Evolutionary conservation across 1,139 yeast species (phyloP), one percentile per base, ranked within the genome.

Genomic region (Geotrichum carabidarum): DNA sequence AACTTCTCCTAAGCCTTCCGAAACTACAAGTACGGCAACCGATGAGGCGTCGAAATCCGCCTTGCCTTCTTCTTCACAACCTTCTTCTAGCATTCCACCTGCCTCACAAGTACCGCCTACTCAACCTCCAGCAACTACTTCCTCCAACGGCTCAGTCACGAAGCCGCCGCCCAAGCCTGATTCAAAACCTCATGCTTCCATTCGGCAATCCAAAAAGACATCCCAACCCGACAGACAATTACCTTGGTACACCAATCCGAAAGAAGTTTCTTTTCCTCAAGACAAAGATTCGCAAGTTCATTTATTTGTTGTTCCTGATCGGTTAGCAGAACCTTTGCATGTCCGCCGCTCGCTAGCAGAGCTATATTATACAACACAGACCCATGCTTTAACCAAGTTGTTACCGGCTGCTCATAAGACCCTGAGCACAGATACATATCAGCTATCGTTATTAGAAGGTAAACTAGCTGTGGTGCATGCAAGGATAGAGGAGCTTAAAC

Each of bases 381-480:
- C 96, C 0, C 74, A 89, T 47, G 98, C 97, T 0, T 71, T 91
- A 48, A 83, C 86, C 12, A 89, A 86, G 65, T 72, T 91, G 34
- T 74, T 93, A 36, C 93, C 96, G 0, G 80, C 90, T 35, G 83
- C 96, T 8, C 95, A 90, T 65, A 93, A 93, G 67, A 84, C 87
- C 0, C 74, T 93, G 48, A 82, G 89, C 53, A 87, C 98, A 0
- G 94, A 87, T 50, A 81, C 87, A 57, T 93, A 82, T 71, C 95
- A 89, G 64, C 79, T 86, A 63, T 89, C 96, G 0, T 73, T 91
- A 32, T 78, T 89, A n/a, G 99, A 93, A 67, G 96, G 97, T 8
- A 87, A 91, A 66, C 82, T 93, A 8, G 89, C 96, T 0, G 96
- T 90, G n/a, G 81, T 89, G 14, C 87, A 89, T 64, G 87, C 95